A percentile compares a stretch with the other conserved stretches of the same genome.
Conservation (phyloP, 176 grass and related monocot genomes). For the Guadua angustifolia region DNA sequence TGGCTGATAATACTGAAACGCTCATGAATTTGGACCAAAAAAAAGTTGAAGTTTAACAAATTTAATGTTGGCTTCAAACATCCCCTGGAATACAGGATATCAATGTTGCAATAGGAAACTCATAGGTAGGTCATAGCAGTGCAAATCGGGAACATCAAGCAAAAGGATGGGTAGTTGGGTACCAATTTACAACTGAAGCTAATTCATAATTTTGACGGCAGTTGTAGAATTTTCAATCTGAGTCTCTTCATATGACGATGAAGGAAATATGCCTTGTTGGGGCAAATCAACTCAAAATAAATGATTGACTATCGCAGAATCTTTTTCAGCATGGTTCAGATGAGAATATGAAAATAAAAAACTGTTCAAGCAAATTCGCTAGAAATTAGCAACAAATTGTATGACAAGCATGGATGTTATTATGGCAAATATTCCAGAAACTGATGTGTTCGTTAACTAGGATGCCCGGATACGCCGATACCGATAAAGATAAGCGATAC, state of each 20-base stretch:
- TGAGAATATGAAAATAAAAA: background rate
- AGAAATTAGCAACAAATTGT: conserved; percentile 13
- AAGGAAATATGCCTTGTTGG: background rate
- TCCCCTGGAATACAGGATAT: background rate
- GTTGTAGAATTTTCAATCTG: background rate
- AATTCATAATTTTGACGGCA: background rate
- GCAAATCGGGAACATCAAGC: background rate
- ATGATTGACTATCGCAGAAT: background rate
- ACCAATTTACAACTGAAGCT: background rate
- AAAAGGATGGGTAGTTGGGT: background rate
- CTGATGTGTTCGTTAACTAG: too few species aligned
- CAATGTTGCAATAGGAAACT: background rate
- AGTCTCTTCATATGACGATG: conserved; percentile 18
- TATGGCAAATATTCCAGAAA: conserved; percentile 25
- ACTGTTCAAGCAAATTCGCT: background rate
- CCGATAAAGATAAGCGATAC: too few species aligned
- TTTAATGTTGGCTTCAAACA: background rate
- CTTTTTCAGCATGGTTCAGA: background rate
- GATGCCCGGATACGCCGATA: too few species aligned
- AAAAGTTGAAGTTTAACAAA: background rate
- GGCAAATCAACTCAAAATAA: background rate
- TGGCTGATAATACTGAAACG: conserved; percentile 10
- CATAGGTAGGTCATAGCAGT: background rate
- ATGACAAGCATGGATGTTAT: background rate
- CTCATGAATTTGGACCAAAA: background rate